Conservation (phyloP, 2,329 filamentous ascomycete genomes). For the Cladosporium sp. region DNA sequence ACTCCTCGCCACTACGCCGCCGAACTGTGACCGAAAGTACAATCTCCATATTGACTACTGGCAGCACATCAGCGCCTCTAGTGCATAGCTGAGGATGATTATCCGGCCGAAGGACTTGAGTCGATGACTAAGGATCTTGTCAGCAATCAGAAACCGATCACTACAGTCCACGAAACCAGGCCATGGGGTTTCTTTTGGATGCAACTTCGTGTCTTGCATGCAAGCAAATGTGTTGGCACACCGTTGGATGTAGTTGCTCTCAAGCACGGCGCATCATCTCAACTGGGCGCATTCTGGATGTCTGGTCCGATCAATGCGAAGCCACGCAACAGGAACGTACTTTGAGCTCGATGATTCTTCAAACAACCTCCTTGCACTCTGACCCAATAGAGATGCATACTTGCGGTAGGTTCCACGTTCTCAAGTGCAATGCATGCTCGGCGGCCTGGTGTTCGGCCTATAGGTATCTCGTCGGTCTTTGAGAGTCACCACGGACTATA, state of each 20-base stretch:
- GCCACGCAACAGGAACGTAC: background rate
- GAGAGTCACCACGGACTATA: background rate
- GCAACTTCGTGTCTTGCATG: too few relatives aligned
- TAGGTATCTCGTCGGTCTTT: background rate
- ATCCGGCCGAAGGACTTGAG: background rate
- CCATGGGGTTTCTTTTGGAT: background rate
- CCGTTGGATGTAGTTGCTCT: background rate
- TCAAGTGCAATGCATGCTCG: background rate
- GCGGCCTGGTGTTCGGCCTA: background rate
- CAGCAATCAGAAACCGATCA: background rate
- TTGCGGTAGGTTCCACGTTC: too few relatives aligned
- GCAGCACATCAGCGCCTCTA: background rate
- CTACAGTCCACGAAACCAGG: background rate
- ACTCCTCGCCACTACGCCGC: background rate
- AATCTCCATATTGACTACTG: background rate
- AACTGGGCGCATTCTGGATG: background rate
- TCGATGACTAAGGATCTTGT: background rate
- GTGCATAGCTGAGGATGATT: background rate
- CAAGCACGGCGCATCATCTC: background rate
- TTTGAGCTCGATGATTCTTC: background rate
- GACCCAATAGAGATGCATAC: background rate
- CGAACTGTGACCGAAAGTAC: background rate
- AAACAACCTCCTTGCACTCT: background rate
- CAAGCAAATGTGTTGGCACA: too few relatives aligned
- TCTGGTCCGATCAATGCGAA: background rate